phyloP scores from a whole-genome alignment of 1,284 basidiomycete genomes.

The Pterula multifida region DNA sequence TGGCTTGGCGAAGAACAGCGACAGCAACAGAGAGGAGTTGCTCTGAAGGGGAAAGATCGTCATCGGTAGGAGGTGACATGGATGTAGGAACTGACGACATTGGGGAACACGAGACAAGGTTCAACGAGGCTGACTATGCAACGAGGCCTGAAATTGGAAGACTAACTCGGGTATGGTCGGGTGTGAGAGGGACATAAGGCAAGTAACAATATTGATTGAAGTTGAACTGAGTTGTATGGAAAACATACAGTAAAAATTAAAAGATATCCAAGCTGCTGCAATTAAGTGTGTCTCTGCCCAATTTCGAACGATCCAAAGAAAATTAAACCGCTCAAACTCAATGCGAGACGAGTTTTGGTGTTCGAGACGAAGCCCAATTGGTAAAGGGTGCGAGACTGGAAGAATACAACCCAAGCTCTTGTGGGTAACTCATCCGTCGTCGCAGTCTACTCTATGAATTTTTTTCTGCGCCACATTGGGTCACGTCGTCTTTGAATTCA shows the following conservation, averaged over 20 bases:
- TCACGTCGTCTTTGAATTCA: not conserved
- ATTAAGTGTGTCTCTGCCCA: conserved; percentile 41
- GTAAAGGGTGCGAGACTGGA: conserved; percentile 66
- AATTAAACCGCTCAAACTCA: conserved; percentile 62
- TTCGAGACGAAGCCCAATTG: conserved; percentile 41
- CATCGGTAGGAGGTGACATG: conserved; percentile 4
- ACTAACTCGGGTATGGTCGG: not conserved
- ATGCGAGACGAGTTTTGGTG: conserved; percentile 49
- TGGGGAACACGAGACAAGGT: not conserved
- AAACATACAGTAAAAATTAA: conserved; percentile 7
- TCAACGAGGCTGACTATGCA: not conserved
- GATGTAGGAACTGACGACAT: conserved; percentile 1
- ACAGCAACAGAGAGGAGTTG: conserved; percentile 48
- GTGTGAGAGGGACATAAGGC: not conserved
- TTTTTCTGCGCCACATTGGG: not conserved
- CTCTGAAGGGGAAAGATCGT: not conserved
- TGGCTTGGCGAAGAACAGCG: conserved; percentile 54
- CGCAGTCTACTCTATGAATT: conserved; percentile 20
- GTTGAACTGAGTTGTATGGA: conserved; percentile 10
- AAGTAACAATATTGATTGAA: not conserved
- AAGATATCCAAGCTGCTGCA: too few relatives aligned
- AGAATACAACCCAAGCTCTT: conserved; percentile 22
- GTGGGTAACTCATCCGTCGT: conserved; percentile 30
- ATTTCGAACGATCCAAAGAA: conserved; percentile 60
- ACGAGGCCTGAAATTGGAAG: not conserved